Evolutionary conservation across 1,284 basidiomycete genomes (phyloP).

Genomic region (Cryptococcus wingfieldii): DNA sequence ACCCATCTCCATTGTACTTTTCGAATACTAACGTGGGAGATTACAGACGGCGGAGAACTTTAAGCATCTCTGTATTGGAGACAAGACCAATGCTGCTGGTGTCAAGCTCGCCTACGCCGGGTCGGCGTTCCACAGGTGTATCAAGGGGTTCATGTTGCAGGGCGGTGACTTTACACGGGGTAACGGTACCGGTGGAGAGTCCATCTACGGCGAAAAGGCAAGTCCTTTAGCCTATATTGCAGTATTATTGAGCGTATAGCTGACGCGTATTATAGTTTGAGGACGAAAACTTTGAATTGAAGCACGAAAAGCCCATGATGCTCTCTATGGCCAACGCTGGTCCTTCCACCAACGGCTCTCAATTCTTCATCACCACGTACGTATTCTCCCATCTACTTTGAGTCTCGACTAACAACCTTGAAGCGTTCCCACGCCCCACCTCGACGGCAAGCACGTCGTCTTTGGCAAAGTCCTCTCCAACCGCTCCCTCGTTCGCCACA

Average conservation of each 20-base stretch:
- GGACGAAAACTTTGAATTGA: constrained; percentile 81
- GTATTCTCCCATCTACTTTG: constrained; percentile 5
- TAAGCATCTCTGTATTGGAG: constrained; percentile 78
- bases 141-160: constrained; percentile 72
- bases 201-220: constrained; percentile 79
- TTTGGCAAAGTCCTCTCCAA: constrained; percentile 69
- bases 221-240: constrained; percentile 2
- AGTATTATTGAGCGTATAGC: not conserved
- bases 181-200: constrained; percentile 87
- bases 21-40: not conserved
- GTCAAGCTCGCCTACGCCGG: constrained; percentile 50
- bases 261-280: constrained; percentile 9
- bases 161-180: constrained; percentile 52
- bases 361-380: constrained; percentile 53
- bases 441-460: constrained; percentile 74
- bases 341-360: constrained; percentile 65
- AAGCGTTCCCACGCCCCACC: constrained; percentile 49
- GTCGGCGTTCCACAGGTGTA: constrained; percentile 76
- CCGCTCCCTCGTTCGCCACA: constrained; percentile 60
- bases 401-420: not conserved
- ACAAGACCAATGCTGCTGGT: constrained; percentile 55
- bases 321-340: constrained; percentile 83
- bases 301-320: constrained; percentile 76
- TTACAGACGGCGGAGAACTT: constrained; percentile 75
- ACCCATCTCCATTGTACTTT: no score